These are phyloP conservation scores for Trichoderma erinaceum DNA, from an alignment of 495 filamentous ascomycete genomes.

Conservation along the genomic window DNA sequence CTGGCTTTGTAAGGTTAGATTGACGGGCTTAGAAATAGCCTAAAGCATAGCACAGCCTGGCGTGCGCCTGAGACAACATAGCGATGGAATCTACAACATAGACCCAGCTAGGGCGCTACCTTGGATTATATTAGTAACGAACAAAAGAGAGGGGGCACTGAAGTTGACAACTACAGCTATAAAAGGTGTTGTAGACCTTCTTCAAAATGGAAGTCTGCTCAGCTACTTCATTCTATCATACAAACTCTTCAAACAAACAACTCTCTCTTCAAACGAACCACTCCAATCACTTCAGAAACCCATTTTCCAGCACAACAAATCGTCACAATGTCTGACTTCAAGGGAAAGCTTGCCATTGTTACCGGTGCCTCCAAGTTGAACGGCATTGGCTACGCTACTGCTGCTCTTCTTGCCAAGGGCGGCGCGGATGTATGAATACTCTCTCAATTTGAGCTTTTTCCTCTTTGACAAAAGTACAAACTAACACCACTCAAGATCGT, in stretches of 20 bases:
- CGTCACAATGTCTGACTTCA: slow-evolving; percentile 17
- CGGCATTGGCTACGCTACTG: slow-evolving; percentile 23
- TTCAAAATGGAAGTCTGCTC: too few relatives aligned
- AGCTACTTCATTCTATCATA: too few relatives aligned
- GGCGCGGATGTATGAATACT: slow-evolving; percentile 22
- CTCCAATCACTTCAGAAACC: background rate
- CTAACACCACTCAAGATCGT: slow-evolving; percentile 17
- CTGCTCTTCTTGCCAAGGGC: slow-evolving; percentile 21
- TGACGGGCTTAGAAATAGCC: too few relatives aligned
- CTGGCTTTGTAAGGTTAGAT: too few relatives aligned
- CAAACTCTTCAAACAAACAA: background rate
- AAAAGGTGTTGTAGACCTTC: too few relatives aligned
- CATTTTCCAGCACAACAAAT: background rate
- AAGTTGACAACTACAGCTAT: too few relatives aligned
- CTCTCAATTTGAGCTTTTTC: background rate
- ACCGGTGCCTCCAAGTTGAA: slow-evolving; percentile 22
- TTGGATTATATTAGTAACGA: too few relatives aligned
- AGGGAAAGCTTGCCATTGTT: slow-evolving; percentile 25
- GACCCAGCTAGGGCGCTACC: too few relatives aligned
- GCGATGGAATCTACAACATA: too few relatives aligned
- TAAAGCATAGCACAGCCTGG: too few relatives aligned
- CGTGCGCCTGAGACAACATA: too few relatives aligned
- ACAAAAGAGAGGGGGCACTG: too few relatives aligned
- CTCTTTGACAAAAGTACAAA: background rate
- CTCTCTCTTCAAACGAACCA: background rate